These are phyloP conservation scores for Phoma sp. DNA, from an alignment of 2,329 filamentous ascomycete genomes.

Conservation along the genomic window DNA sequence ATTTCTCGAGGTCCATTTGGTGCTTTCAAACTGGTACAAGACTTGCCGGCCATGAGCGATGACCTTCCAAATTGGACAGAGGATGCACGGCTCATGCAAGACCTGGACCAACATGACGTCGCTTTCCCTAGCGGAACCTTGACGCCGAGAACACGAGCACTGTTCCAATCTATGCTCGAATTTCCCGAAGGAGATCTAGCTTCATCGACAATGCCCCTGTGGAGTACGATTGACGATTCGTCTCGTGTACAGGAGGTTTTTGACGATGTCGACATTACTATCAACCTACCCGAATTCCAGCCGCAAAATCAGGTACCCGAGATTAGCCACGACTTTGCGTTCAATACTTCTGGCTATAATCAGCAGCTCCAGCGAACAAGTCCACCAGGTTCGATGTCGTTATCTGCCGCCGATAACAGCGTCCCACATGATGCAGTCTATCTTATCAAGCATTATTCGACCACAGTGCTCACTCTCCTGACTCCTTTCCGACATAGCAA, in stretches of 20 bases:
- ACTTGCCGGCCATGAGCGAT: background rate
- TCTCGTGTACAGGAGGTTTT: constrained; percentile 13
- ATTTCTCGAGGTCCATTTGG: constrained; percentile 23
- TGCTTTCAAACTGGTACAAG: constrained; percentile 9
- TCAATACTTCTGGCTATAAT: background rate
- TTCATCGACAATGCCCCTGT: background rate
- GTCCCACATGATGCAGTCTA: constrained; percentile 46
- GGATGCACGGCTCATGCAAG: background rate
- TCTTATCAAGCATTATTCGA: constrained; percentile 51
- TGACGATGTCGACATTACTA: constrained; percentile 6
- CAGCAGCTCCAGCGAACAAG: background rate
- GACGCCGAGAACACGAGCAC: constrained; percentile 14
- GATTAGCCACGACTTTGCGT: background rate
- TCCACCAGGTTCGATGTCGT: background rate
- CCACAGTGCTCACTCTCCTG: constrained; percentile 43
- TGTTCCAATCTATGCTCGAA: constrained; percentile 16
- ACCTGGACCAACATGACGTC: background rate
- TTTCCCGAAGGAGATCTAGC: background rate
- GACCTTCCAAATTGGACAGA: background rate
- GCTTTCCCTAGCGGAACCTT: background rate
- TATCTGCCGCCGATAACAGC: background rate
- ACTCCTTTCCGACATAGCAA: constrained; percentile 46
- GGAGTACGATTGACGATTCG: background rate
- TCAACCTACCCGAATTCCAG: background rate
- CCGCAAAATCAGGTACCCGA: background rate